Conservation (phyloP, 2,329 filamentous ascomycete genomes). For the Pseudogymnoascus sp. region DNA sequence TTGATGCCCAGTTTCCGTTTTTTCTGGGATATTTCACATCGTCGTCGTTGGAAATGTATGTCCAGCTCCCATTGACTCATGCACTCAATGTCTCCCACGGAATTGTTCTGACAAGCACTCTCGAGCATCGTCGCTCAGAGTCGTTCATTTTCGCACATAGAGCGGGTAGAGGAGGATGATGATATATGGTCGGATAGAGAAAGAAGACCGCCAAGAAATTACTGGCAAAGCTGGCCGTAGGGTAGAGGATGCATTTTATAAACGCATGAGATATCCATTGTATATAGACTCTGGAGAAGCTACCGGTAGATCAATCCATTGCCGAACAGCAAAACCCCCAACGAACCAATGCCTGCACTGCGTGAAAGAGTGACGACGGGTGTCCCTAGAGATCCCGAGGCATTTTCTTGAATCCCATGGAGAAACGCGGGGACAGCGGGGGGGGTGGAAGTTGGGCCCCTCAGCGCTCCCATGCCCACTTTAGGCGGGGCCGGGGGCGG, state of each 20-base stretch:
- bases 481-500: not conserved
- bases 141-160: not conserved
- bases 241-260: not conserved
- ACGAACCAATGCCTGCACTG: not conserved
- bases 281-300: conserved; percentile 8
- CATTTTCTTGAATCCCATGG: not conserved
- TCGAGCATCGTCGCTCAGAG: not conserved
- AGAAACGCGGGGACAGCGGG: not conserved
- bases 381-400: not conserved
- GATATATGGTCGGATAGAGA: not conserved
- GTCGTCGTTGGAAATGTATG: not conserved
- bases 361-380: not conserved
- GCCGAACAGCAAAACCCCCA: not conserved
- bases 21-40: not conserved
- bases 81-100: not conserved
- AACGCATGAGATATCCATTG: conserved; percentile 3
- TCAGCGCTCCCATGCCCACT: too few species aligned
- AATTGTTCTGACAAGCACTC: not conserved
- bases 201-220: not conserved
- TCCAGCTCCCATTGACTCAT: not conserved
- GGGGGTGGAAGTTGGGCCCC: too few species aligned
- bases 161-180: not conserved
- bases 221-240: not conserved
- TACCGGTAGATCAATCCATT: conserved; percentile 2
- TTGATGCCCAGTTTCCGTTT: not conserved